Percentiles rank a stretch among this genome's conserved stretches.
Conservation (phyloP, 371 early-diverging fungal species). For the Mortierella sp. region DNA sequence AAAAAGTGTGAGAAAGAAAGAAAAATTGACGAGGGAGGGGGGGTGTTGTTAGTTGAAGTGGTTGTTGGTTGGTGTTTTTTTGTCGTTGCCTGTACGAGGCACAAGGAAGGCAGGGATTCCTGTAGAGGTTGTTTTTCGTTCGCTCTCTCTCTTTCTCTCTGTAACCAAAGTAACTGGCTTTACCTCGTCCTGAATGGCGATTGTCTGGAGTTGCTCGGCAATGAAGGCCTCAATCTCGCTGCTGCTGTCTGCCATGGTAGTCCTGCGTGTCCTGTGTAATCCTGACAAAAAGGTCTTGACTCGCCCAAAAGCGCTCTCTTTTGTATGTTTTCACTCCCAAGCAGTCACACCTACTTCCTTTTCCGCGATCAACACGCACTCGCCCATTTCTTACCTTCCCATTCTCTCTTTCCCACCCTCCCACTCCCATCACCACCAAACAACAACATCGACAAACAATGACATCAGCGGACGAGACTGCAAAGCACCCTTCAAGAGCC, state of each 20-base stretch:
- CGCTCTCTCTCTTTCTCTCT: background rate
- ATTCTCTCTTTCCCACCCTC: background rate
- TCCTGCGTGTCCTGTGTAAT: background rate
- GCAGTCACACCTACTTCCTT: background rate
- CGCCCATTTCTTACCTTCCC: no score
- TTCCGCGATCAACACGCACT: background rate
- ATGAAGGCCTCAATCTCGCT: slow-evolving; percentile 50
- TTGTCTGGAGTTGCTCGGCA: slow-evolving; percentile 36
- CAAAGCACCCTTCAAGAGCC: slow-evolving; percentile 44
- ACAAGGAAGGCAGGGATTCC: background rate
- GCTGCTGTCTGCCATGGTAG: slow-evolving; percentile 31
- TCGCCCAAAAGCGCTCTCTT: background rate
- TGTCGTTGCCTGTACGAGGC: background rate
- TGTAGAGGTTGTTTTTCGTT: no score
- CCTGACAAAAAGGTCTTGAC: background rate
- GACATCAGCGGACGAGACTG: slow-evolving; percentile 33
- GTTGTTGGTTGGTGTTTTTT: background rate
- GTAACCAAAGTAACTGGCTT: background rate
- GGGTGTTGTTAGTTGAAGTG: background rate
- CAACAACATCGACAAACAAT: background rate
- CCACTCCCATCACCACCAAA: background rate
- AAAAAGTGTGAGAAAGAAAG: background rate
- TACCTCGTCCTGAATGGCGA: slow-evolving; percentile 55
- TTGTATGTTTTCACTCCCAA: background rate
- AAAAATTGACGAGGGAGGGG: no score